Percentiles rank a stretch among this genome's conserved stretches.
Evolutionary conservation across 75 land plant species (phyloP).

Genomic region (Gnetum montanum): DNA sequence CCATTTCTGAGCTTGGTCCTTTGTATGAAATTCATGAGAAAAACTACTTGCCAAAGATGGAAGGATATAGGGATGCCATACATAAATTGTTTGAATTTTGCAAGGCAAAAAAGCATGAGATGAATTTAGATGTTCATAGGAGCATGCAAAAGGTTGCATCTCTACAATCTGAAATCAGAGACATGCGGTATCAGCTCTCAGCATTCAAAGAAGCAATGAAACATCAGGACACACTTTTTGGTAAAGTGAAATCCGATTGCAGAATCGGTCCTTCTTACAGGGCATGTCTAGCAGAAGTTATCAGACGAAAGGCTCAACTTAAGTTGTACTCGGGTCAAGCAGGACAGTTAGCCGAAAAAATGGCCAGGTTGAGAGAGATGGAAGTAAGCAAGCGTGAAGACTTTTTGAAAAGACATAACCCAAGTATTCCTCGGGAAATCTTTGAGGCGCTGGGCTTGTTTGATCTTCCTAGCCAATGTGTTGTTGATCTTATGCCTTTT

Average conservation of each 20-base stretch:
- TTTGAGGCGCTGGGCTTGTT: conserved; percentile 71
- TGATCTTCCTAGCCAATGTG: conserved; percentile 85
- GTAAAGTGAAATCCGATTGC: conserved; percentile 56
- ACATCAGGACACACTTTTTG: conserved; percentile 70
- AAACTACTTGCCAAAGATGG: conserved; percentile 70
- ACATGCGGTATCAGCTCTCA: conserved; percentile 57
- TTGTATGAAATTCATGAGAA: conserved; percentile 95
- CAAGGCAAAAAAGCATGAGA: conserved; percentile 67
- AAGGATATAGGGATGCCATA: conserved; percentile 48
- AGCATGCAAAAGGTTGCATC: conserved; percentile 81
- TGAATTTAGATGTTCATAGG: conserved; percentile 69
- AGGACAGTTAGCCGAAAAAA: conserved; percentile 94
- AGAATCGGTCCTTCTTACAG: conserved; percentile 77
- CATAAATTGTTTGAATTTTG: conserved; percentile 47
- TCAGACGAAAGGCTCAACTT: conserved; percentile 80
- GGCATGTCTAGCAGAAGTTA: conserved; percentile 91
- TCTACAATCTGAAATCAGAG: conserved; percentile 56
- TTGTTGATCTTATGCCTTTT: conserved; percentile 77
- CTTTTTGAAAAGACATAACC: conserved; percentile 43
- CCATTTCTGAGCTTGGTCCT: conserved; percentile 93
- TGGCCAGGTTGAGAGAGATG: conserved; percentile 78
- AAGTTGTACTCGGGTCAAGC: conserved; percentile 97
- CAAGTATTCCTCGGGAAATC: conserved; percentile 61
- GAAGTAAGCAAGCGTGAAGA: conserved; percentile 73
- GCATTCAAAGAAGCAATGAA: conserved; percentile 80